Evolutionary conservation across 2,329 filamentous ascomycete species (phyloP), one percentile per base, ranked within the genome.

Genomic region (Chalaropsis ovoidea): DNA sequence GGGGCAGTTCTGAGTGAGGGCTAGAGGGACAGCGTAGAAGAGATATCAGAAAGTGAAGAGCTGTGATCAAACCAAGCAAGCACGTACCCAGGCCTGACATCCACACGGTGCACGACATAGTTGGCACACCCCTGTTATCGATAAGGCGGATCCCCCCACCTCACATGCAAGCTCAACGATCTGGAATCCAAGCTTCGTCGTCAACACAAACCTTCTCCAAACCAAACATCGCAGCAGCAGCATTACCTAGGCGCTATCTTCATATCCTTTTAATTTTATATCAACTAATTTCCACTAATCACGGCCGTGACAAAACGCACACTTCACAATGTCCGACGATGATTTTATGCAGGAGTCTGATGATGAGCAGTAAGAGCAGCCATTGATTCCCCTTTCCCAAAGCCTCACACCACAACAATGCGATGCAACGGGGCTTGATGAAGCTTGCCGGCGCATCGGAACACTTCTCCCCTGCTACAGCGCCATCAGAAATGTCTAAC

Each of bases 1-100:
- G 76, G 81, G 82, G 0, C 84, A 86, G 71, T 87, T 87, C 65
- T 67, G 77, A 67, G 77, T 27, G 10, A 11, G 19, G 24, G 47
- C 1, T 27, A 13, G 22, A 27, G 47, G 15, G 19, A 52, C 22
- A 19, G 19, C 15, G 4, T 47, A 19, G 7, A n/a, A n/a, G n/a
- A n/a, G 35, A 39, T 39, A 10, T 39, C 35, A 10, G 35, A 39
- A 10, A 39, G 35, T 39, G 35, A 39, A 39, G 35, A 39, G 8
- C 8, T 39, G 35, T 10, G 8, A 39, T 39, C 35, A 39, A 39
- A 39, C 8, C 35, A 39, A 39, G 4, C 35, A 47, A 47, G 43
- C 43, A 47, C n/a, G 15, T 47, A 8, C 43, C 43, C n/a, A 47
- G n/a, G 43, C 15, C 17, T 17, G 4, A 47, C 10, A 35, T 58